A percentile compares a stretch with the other conserved stretches of the same genome.
Conservation (phyloP, 148 eudicot genomes). For the Rheum nobile region DNA sequence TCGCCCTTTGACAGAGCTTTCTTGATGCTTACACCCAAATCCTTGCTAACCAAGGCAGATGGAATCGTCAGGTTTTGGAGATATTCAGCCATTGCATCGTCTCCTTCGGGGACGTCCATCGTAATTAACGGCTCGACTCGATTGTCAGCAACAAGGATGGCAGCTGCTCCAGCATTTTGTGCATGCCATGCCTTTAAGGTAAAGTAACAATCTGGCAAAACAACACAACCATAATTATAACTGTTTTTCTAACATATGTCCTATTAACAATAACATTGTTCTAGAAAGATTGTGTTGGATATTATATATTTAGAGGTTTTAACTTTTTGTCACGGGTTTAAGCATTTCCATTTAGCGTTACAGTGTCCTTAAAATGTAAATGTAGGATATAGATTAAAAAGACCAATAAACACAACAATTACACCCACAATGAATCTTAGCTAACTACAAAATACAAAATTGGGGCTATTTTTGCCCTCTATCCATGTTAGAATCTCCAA, state of each 20-base stretch:
- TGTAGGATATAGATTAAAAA: too few species aligned
- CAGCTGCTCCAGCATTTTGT: constrained; percentile 86
- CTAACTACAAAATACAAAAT: not conserved
- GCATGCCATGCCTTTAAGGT: constrained; percentile 95
- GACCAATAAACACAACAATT: not conserved
- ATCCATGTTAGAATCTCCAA: not conserved
- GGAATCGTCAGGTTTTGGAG: constrained; percentile 73
- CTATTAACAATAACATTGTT: too few species aligned
- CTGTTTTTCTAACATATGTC: too few species aligned
- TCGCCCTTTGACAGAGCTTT: constrained; percentile 43
- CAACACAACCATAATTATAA: not conserved
- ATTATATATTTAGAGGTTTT: too few species aligned
- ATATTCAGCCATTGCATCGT: constrained; percentile 41
- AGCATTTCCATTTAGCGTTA: too few species aligned
- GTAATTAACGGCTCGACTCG: constrained; percentile 73
- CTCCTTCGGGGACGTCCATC: constrained; percentile 90
- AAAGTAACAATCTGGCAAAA: constrained; percentile 66
- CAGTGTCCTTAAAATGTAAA: too few species aligned
- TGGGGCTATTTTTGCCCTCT: not conserved
- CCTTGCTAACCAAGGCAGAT: constrained; percentile 70
- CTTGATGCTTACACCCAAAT: constrained; percentile 67
- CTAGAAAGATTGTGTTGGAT: too few species aligned
- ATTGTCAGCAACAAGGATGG: constrained; percentile 75
- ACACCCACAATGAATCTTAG: not conserved
- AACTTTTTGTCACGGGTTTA: too few species aligned